phyloP scores from a whole-genome alignment of 2,329 filamentous ascomycete species.

The Coniochaeta sp. region DNA sequence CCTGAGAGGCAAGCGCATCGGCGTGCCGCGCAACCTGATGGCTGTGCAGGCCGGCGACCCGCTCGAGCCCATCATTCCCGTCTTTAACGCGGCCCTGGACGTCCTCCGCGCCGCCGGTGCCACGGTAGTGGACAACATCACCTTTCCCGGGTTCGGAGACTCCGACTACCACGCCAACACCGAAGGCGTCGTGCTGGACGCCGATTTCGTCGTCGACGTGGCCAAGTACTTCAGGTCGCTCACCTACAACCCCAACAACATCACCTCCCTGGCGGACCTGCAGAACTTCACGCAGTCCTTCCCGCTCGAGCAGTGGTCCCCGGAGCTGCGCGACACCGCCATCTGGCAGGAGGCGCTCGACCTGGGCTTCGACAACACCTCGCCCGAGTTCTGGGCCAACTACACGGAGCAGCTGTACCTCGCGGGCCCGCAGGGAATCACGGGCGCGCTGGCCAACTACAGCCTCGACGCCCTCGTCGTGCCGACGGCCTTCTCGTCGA shows the following conservation, averaged over 20 bases:
- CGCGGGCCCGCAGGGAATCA: conserved; percentile 49
- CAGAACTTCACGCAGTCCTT: conserved; percentile 46
- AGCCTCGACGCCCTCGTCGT: conserved; percentile 55
- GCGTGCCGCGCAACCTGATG: conserved; percentile 55
- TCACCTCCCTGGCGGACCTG: conserved; percentile 43
- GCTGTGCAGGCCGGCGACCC: conserved; percentile 11
- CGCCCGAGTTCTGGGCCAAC: conserved; percentile 48
- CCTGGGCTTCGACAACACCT: conserved; percentile 45
- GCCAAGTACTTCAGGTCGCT: conserved; percentile 48
- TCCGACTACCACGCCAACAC: conserved; percentile 11
- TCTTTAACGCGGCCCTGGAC: conserved; percentile 48
- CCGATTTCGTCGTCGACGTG: conserved; percentile 51
- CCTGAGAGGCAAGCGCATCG: conserved; percentile 52
- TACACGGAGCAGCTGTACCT: conserved; percentile 45
- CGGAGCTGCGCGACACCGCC: conserved; percentile 43
- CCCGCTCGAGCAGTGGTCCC: conserved; percentile 44
- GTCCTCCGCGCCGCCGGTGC: conserved; percentile 49
- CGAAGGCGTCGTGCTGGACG: conserved; percentile 38
- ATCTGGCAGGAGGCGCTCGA: conserved; percentile 48
- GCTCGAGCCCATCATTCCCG: conserved; percentile 24
- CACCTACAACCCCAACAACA: conserved; percentile 47
- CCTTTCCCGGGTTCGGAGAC: conserved; percentile 43
- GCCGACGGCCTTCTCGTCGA: conserved; percentile 41
- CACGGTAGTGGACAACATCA: conserved; percentile 37
- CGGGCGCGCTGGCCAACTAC: conserved; percentile 48